Percentiles rank a stretch among this genome's conserved stretches.
phyloP scores from a whole-genome alignment of 352 stramenopile species.

The Phytopythium sindhum region DNA sequence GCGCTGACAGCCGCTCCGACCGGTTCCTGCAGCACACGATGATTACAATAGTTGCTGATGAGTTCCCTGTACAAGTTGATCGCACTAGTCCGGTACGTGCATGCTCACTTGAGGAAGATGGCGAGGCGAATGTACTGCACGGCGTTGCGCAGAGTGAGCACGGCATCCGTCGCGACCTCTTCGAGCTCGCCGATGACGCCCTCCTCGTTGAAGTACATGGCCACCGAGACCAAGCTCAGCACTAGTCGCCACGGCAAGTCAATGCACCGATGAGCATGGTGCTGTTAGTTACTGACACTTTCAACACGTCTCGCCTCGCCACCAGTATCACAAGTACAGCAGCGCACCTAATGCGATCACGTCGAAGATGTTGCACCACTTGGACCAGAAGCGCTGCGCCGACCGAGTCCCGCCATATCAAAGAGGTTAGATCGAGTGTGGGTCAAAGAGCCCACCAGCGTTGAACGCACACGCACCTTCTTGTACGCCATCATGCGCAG shows the following conservation, averaged over 20 bases:
- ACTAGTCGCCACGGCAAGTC: slow-evolving; percentile 22
- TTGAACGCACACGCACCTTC: slow-evolving; percentile 18
- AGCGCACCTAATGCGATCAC: slow-evolving; percentile 60
- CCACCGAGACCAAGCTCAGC: slow-evolving; percentile 74
- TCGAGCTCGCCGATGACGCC: slow-evolving; percentile 77
- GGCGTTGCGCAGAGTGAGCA: slow-evolving; percentile 73
- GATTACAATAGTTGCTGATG: background rate
- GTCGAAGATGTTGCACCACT: slow-evolving; percentile 86
- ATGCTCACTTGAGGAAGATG: slow-evolving; percentile 74
- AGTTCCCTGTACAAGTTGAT: background rate
- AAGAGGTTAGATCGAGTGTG: background rate
- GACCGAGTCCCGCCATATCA: background rate
- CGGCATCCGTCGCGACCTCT: slow-evolving; percentile 71
- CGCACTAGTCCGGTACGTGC: slow-evolving; percentile 5
- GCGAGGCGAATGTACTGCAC: slow-evolving; percentile 79
- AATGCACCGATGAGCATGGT: slow-evolving; percentile 32
- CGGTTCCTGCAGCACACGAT: slow-evolving; percentile 38
- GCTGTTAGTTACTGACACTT: too few relatives aligned
- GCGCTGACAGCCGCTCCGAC: slow-evolving; percentile 35
- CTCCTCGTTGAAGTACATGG: slow-evolving; percentile 85
- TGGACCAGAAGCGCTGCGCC: slow-evolving; percentile 70
- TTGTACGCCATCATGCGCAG: slow-evolving; percentile 82
- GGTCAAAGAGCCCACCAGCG: background rate
- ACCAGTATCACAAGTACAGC: background rate
- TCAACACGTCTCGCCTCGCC: background rate